These are phyloP conservation scores for Psophocarpus tetragonolobus DNA, from an alignment of 306 rosid genomes.

Conservation along the genomic window DNA sequence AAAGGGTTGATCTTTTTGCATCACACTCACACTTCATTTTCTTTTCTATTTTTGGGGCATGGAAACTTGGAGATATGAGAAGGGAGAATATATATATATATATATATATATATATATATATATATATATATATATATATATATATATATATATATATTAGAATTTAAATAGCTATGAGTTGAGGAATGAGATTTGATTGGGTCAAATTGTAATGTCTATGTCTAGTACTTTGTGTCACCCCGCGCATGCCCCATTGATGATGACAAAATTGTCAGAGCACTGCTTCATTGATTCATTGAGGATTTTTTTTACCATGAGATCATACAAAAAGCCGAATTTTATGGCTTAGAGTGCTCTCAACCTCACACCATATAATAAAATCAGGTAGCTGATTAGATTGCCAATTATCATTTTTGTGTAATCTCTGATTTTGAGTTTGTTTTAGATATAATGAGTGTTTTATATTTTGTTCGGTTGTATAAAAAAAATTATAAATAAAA, in stretches of 20 bases:
- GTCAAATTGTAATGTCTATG: constrained; percentile 24
- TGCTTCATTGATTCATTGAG: constrained; percentile 39
- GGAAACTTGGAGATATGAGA: background rate
- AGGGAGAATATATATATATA: background rate
- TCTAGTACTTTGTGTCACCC: constrained; percentile 39
- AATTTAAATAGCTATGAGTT: no score
- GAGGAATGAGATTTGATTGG: background rate
- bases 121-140: no score
- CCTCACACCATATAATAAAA: constrained; percentile 38
- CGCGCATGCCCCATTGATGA: constrained; percentile 64
- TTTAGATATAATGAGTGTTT: no score
- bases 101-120: no score
- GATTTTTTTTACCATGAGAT: constrained; percentile 46
- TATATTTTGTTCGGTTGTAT: no score
- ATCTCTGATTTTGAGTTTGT: no score
- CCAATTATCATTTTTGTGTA: background rate
- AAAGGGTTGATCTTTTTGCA: constrained; percentile 15
- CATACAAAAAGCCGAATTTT: constrained; percentile 41
- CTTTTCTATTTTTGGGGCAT: background rate
- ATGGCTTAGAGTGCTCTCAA: constrained; percentile 41
- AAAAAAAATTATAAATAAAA: no score
- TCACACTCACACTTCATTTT: background rate
- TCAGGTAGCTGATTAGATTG: constrained; percentile 21
- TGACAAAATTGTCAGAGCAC: constrained; percentile 61
- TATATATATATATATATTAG: no score